Evolutionary conservation across 495 filamentous ascomycete genomes (phyloP).

Genomic region (Penicillium longicatenatum): DNA sequence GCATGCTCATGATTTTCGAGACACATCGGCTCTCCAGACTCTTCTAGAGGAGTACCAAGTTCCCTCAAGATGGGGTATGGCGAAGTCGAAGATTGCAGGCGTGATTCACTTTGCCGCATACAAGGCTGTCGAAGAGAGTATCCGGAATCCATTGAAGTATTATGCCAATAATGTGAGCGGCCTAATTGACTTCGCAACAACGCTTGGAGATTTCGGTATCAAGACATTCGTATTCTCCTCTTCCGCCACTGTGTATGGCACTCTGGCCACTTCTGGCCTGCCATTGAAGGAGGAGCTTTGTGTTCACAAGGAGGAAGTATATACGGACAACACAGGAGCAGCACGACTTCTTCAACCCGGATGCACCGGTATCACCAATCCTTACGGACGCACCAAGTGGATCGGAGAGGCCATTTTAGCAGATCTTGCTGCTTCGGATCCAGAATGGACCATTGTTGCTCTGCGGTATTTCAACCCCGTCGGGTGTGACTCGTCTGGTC

Average conservation of each 20-base stretch:
- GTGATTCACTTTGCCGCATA: conserved; percentile 68
- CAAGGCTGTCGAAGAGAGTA: conserved; percentile 57
- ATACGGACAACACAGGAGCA: conserved; percentile 33
- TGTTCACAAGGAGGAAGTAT: conserved; percentile 52
- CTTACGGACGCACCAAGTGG: conserved; percentile 68
- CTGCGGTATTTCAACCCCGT: conserved; percentile 71
- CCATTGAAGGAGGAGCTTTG: conserved; percentile 63
- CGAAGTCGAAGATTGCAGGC: conserved; percentile 56
- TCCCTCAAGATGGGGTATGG: conserved; percentile 36
- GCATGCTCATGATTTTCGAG: conserved; percentile 60
- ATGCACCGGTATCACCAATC: conserved; percentile 60
- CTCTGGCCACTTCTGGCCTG: conserved; percentile 51
- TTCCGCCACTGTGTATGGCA: conserved; percentile 67
- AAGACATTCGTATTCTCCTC: conserved; percentile 68
- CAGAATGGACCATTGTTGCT: conserved; percentile 61
- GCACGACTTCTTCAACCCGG: conserved; percentile 39
- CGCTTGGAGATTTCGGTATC: conserved; percentile 58
- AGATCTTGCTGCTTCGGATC: conserved; percentile 58
- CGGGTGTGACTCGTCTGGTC: conserved; percentile 63
- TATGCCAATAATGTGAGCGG: conserved; percentile 69
- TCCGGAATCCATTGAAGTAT: conserved; percentile 58
- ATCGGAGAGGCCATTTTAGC: conserved; percentile 67
- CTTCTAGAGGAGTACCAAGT: conserved; percentile 43
- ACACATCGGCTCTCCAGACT: conserved; percentile 42
- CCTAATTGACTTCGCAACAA: conserved; percentile 58